Percentiles rank a stretch among this genome's conserved stretches.
Conservation (phyloP, 2,329 filamentous ascomycete genomes). For the Pseudogymnoascus sp. region DNA sequence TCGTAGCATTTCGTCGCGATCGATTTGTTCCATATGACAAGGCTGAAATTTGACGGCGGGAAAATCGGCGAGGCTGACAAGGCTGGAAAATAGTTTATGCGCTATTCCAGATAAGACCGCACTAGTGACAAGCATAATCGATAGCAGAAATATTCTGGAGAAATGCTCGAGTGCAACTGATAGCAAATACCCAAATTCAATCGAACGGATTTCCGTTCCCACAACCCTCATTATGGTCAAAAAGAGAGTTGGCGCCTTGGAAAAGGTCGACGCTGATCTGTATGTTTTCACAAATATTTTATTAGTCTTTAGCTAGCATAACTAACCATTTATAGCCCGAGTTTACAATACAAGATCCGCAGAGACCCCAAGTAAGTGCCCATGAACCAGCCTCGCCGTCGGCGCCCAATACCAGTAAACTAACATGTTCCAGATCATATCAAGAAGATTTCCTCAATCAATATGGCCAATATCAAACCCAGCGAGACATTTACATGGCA, state of each 20-base stretch:
- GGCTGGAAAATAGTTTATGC: background rate
- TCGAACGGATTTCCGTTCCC: conserved; percentile 9
- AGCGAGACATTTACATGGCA: conserved; percentile 83
- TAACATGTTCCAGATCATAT: conserved; percentile 55
- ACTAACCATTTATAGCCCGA: conserved; percentile 47
- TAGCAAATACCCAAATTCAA: conserved; percentile 11
- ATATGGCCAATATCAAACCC: conserved; percentile 84
- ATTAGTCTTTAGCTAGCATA: conserved; percentile 8
- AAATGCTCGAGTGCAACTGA: conserved; percentile 3
- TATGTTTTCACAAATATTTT: conserved; percentile 28
- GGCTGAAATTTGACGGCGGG: background rate
- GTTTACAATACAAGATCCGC: conserved; percentile 84
- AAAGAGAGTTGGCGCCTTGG: conserved; percentile 81
- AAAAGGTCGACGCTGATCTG: conserved; percentile 91
- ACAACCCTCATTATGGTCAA: conserved; percentile 55
- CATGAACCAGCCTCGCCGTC: background rate
- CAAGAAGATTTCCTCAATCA: conserved; percentile 81
- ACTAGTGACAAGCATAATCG: conserved; percentile 17
- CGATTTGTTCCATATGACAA: background rate
- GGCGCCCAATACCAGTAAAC: background rate
- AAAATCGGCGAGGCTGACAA: background rate
- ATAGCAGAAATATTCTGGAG: conserved; percentile 25
- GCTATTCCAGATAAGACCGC: background rate
- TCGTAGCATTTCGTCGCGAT: background rate
- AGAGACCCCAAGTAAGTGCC: conserved; percentile 64